Evolutionary conservation across 1,284 basidiomycete genomes (phyloP), one percentile per base, ranked within the genome.

Genomic region (Marasmius sp.): DNA sequence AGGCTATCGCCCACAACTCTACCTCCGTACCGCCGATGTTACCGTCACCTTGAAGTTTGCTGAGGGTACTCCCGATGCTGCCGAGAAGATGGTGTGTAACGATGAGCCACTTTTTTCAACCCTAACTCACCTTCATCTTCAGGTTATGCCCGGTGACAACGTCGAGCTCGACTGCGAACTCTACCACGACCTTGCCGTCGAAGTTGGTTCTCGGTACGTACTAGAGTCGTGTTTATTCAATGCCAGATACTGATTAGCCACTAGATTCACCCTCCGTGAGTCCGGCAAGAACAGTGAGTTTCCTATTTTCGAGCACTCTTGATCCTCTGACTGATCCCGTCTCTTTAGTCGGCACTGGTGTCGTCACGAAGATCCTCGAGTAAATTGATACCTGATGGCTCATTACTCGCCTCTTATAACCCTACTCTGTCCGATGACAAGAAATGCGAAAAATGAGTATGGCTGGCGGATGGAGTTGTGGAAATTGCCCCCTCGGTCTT

Each of bases 61-160:
- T 36, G 88, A 91, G 58, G 95, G 88, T 55, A 91, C 88, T 12
- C 73, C 82, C 9, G 88, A 92, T 69, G 85, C 91, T 18, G 82
- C 84, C 60, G 91, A 94, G 71, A 95, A 93, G 79, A 94, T 94
- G 91, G 90, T 88, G 57, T 41, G 69, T 64, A 14, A 62, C 51
- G 43, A 33, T 63, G 36, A 43, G 6, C 4, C 37, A 18, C 39
- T 47, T 27, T n/a, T n/a, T 37, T 37, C 38, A 57, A 37, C 57
- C 66, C 41, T 65, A 34, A 64, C 59, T 58, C 14, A 57, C 10
- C 47, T 36, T 47, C 33, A 27, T 45, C 33, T 62, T 47, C 74
- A 95, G 86, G 92, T 98, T 70, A 97, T 98, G 94, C 97, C 97
- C 58, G 97, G 97, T 70, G 97, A 99, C 82, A 97, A 97, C 72